These are phyloP conservation scores for Kluyveromyces marxianus DNA, from an alignment of 1,139 yeast genomes.

Conservation along the genomic window DNA sequence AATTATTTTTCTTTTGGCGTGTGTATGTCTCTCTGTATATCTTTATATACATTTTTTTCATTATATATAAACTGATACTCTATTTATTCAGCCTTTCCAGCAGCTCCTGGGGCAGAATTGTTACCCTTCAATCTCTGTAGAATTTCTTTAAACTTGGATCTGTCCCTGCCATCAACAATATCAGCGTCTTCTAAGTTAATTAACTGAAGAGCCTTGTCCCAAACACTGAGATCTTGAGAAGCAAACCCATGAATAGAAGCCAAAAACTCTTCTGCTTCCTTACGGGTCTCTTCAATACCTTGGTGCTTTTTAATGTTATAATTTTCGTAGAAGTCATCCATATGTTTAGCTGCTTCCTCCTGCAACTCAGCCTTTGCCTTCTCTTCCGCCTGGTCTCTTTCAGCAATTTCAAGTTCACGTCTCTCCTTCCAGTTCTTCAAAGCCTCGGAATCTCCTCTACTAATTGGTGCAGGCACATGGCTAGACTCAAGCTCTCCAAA, in stretches of 20 bases:
- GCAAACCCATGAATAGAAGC: conserved; percentile 75
- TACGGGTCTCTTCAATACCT: conserved; percentile 53
- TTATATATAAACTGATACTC: neutral
- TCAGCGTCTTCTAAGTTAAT: conserved; percentile 39
- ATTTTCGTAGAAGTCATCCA: conserved; percentile 90
- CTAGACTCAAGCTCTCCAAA: conserved; percentile 26
- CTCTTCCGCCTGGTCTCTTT: conserved; percentile 69
- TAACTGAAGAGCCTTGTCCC: conserved; percentile 71
- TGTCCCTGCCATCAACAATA: conserved; percentile 49
- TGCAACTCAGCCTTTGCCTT: conserved; percentile 62
- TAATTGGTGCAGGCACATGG: conserved; percentile 13
- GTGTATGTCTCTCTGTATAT: no score
- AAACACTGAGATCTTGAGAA: conserved; percentile 58
- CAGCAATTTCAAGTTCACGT: conserved; percentile 70
- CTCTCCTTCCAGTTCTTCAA: conserved; percentile 78
- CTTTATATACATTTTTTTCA: neutral
- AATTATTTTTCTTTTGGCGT: no score
- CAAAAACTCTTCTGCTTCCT: conserved; percentile 65
- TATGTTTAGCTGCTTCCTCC: conserved; percentile 73
- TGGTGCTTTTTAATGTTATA: conserved; percentile 82
- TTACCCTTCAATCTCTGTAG: conserved; percentile 61
- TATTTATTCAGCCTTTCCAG: conserved; percentile 31
- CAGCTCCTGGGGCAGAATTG: conserved; percentile 67
- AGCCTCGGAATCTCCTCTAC: conserved; percentile 44
- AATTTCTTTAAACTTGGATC: conserved; percentile 63